phyloP scores from a whole-genome alignment of 1,139 yeast species.

The Waltiozyma sp. region DNA sequence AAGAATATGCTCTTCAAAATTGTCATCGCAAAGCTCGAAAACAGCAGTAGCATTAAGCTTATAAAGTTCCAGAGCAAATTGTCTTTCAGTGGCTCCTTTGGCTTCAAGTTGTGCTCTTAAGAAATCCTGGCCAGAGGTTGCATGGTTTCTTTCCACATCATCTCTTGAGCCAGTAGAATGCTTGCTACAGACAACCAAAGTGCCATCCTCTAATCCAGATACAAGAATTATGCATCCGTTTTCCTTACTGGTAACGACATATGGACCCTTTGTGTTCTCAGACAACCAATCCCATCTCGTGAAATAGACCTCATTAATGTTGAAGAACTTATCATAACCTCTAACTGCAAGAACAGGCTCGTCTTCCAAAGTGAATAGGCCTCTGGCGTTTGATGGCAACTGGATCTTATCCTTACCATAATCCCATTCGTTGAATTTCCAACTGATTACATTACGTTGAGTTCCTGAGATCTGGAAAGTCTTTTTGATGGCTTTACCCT shows the following conservation, averaged over 20 bases:
- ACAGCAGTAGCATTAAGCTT: conserved; percentile 64
- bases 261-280: conserved; percentile 58
- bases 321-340: conserved; percentile 94
- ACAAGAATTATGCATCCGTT: conserved; percentile 89
- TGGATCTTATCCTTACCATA: conserved; percentile 44
- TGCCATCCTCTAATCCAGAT: conserved; percentile 65
- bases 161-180: conserved; percentile 71
- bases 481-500: conserved; percentile 28
- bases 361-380: conserved; percentile 55
- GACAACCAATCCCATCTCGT: conserved; percentile 42
- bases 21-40: conserved; percentile 87
- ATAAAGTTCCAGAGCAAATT: conserved; percentile 47
- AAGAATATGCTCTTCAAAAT: conserved; percentile 87
- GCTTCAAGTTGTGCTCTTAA: conserved; percentile 40
- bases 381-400: conserved; percentile 74
- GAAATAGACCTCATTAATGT: conserved; percentile 48
- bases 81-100: conserved; percentile 28
- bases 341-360: conserved; percentile 47
- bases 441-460: conserved; percentile 28
- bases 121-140: conserved; percentile 56
- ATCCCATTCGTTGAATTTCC: conserved; percentile 91
- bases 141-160: conserved; percentile 54
- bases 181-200: conserved; percentile 74
- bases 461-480: conserved; percentile 23
- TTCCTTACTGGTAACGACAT: conserved; percentile 71